These are phyloP conservation scores for Crithidia brevicula DNA, from an alignment of 208 protist species.

Conservation along the genomic window DNA sequence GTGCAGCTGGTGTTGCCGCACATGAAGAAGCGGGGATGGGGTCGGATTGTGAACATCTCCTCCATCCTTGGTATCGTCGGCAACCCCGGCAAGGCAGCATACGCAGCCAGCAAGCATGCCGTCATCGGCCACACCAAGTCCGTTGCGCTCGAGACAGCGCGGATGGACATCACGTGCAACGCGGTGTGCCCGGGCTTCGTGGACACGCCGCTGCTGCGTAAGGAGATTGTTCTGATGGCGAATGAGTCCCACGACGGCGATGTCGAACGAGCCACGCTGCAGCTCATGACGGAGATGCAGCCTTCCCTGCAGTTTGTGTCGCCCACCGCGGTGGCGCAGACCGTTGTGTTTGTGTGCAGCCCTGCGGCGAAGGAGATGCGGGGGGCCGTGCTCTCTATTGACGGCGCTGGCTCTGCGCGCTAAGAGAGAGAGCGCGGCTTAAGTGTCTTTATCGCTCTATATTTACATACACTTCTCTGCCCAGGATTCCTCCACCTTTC, in stretches of 20 bases:
- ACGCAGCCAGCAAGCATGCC: constrained; percentile 61
- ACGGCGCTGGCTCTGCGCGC: constrained; percentile 39
- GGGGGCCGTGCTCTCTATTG: constrained; percentile 37
- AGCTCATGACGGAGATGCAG: constrained; percentile 39
- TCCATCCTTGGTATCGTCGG: constrained; percentile 50
- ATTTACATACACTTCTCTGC: too few species aligned
- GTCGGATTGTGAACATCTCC: constrained; percentile 57
- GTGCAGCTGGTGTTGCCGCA: constrained; percentile 38
- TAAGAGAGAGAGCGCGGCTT: too few species aligned
- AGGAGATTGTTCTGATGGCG: constrained; percentile 36
- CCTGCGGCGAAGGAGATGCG: constrained; percentile 32
- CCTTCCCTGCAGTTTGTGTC: constrained; percentile 38
- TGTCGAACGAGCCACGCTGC: constrained; percentile 23
- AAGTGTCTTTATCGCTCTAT: too few species aligned
- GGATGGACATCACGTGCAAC: constrained; percentile 48
- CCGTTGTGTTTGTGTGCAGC: constrained; percentile 49
- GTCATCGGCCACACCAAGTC: constrained; percentile 59
- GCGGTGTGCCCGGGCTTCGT: constrained; percentile 53
- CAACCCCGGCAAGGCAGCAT: constrained; percentile 50
- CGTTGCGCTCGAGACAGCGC: constrained; percentile 49
- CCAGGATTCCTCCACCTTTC: constrained; percentile 25
- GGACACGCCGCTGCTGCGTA: constrained; percentile 46
- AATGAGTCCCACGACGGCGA: constrained; percentile 30
- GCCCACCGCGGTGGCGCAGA: constrained; percentile 35
- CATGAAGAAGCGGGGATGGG: constrained; percentile 43